Evolutionary conservation across 169 alveolate species (phyloP), one percentile per base, ranked within the genome.

Genomic region (Eimeria acervulina): DNA sequence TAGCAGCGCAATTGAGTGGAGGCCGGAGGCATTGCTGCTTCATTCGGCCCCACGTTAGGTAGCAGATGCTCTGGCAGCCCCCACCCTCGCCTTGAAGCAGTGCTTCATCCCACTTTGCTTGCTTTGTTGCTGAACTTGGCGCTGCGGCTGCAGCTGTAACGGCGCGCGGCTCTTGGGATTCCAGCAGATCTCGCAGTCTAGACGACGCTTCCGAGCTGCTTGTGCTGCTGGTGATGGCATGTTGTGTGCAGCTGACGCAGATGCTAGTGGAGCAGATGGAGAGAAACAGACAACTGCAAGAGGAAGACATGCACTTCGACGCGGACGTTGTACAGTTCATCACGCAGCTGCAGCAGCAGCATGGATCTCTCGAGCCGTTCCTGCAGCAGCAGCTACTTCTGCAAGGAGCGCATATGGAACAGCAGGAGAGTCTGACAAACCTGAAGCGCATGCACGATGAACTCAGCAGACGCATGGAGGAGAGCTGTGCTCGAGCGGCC

Each of bases 251-350:
- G 91, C 91, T 83, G 74, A 83, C 91, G 91, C 91, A 83, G 23
- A 83, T 83, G 91, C 31, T 83, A 0, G 91, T 83, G 72, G 91
- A 83, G 51, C 91, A 83, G 44, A 83, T 83, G 91, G 91, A 83
- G 19, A 72, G 91, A 23, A 83, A 83, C 63, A 83, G 91, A 52
- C 91, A 83, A 40, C 52, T 83, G 59, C 91, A 83, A 51, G 91
- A 83, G 91, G 91, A 83, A 51, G 91, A 83, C 51, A 83, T 83
- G 91, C 91, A 83, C 74, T 83, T 83, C 74, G 91, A 83, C n/a
- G 91, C 91, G 74, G 91, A 83, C 33, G 70, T 83, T 28, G 91
- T 83, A 55, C 91, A 83, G 33, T 83, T 83, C 40, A 83, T 83
- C 17, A 51, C 74, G 21, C 91, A 83, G 91, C 70, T 83, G 91